phyloP scores from a whole-genome alignment of 140 eudicot species.

The Ambrosia hybrid region DNA sequence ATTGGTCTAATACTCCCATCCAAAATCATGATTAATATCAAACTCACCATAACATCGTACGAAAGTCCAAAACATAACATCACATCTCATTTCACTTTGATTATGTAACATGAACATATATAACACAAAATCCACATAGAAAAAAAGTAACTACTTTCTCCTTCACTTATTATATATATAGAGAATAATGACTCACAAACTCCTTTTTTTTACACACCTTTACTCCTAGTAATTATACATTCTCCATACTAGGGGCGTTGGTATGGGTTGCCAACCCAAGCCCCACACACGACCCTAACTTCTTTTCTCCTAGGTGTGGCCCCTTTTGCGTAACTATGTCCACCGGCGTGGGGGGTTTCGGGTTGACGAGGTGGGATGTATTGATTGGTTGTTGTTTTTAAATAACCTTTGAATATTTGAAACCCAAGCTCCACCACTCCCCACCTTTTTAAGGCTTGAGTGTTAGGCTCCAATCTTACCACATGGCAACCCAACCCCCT shows the following conservation, averaged over 20 bases:
- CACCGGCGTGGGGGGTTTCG: too few relatives aligned
- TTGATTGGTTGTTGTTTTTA: too few relatives aligned
- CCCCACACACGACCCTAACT: too few relatives aligned
- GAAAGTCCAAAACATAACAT: background rate
- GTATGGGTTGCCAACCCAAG: too few relatives aligned
- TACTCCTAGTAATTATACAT: slow-evolving; percentile 21
- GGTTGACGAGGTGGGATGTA: too few relatives aligned
- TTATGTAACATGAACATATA: slow-evolving; percentile 12
- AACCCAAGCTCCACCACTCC: too few relatives aligned
- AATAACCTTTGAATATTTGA: background rate
- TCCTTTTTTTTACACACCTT: background rate
- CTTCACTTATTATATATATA: background rate
- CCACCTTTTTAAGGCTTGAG: too few relatives aligned
- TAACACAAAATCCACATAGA: slow-evolving; percentile 6
- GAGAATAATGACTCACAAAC: background rate
- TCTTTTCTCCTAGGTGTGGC: too few relatives aligned
- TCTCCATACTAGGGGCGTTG: background rate
- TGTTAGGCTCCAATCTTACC: too few relatives aligned
- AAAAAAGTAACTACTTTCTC: background rate
- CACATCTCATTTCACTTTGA: background rate
- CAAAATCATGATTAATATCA: background rate
- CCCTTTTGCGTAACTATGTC: too few relatives aligned
- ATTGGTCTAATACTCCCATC: too few relatives aligned
- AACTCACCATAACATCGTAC: background rate
- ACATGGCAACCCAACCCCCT: too few relatives aligned